These are phyloP conservation scores for Tagetes patula DNA, from an alignment of 129 eudicot genomes.

Conservation along the genomic window DNA sequence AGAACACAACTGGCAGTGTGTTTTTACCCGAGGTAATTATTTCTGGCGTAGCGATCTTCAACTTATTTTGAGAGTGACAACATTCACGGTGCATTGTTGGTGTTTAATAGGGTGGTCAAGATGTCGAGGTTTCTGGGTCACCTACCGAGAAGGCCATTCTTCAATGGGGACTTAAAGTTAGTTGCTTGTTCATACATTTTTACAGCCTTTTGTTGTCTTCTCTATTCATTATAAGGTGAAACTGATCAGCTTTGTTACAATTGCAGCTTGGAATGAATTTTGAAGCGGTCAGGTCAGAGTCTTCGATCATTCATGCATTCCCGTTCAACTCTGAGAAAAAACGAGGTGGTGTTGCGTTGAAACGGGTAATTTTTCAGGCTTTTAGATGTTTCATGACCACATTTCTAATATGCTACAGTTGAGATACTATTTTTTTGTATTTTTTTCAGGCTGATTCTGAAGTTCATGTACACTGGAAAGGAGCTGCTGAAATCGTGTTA, in stretches of 20 bases:
- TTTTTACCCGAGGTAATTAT: slow-evolving; percentile 69
- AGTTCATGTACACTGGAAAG: slow-evolving; percentile 90
- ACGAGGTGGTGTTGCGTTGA: slow-evolving; percentile 92
- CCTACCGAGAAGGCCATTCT: slow-evolving; percentile 99
- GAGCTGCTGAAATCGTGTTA: slow-evolving; percentile 92
- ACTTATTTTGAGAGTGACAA: background rate
- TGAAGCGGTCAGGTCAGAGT: slow-evolving; percentile 57
- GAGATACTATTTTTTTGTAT: background rate
- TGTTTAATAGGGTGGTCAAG: slow-evolving; percentile 57
- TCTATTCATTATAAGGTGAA: slow-evolving; percentile 23
- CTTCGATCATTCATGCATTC: slow-evolving; percentile 77
- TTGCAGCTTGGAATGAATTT: slow-evolving; percentile 92
- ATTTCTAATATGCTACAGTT: slow-evolving; percentile 6
- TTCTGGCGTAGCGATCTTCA: background rate
- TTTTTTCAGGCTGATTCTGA: slow-evolving; percentile 54
- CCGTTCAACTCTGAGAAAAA: slow-evolving; percentile 99
- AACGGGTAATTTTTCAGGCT: slow-evolving; percentile 53
- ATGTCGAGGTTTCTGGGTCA: slow-evolving; percentile 78
- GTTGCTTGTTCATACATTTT: slow-evolving; percentile 4
- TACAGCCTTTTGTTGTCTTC: background rate
- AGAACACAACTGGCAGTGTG: slow-evolving; percentile 89
- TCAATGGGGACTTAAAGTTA: slow-evolving; percentile 80
- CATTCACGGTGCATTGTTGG: background rate
- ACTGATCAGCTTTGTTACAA: slow-evolving; percentile 8
- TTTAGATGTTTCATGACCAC: slow-evolving; percentile 1